Evolutionary conservation across 192 early-diverging fungal species (phyloP), one percentile per base, ranked within the genome.

Genomic region (Spinellus fusiger): DNA sequence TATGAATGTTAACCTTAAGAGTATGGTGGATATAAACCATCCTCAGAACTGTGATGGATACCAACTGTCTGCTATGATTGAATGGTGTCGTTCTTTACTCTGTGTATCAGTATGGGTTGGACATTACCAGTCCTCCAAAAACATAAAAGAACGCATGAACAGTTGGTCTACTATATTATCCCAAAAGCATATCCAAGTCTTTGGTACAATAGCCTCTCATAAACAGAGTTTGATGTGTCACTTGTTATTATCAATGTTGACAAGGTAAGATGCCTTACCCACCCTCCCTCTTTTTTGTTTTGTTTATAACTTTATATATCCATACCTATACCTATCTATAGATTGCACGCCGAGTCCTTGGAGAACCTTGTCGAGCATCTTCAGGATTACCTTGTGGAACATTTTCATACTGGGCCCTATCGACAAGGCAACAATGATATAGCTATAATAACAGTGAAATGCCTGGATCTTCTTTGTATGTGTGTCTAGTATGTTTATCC

Each of bases 391-490:
- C 53, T 73, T 26, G 18, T 66, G 12, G 59, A 66, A 49, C 71
- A 73, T 50, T 73, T 64, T 27, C 71, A 73, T 29, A 50, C 55
- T 12, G 66, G 71, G 16, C 71, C 71, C 16, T 73, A 64, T 54
- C 58, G 61, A 32, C 66, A 60, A 28, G 71, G 57, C 16, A 54
- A 56, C 56, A 49, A 64, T 27, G 71, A 73, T 38, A 54, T 54
- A 1, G 62, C 67, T 3, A 60, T 73, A 6, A 55, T 61, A 34
- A 48, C 66, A 3, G 57, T 68, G 10, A 67, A 67, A 38, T 55
- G 50, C 16, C 48, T 73, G 7, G 31, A 49, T 23, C 22, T 63
- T 5, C 28, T 57, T 25, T 61, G 54, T 55, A 55, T 37, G 26
- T 38, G 3, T 34, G n/a, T 35, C 0, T 32, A n/a, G 10, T 29